These are phyloP conservation scores for Bolboschoenus planiculmis DNA, from an alignment of 176 grass and related monocot species.

Conservation along the genomic window DNA sequence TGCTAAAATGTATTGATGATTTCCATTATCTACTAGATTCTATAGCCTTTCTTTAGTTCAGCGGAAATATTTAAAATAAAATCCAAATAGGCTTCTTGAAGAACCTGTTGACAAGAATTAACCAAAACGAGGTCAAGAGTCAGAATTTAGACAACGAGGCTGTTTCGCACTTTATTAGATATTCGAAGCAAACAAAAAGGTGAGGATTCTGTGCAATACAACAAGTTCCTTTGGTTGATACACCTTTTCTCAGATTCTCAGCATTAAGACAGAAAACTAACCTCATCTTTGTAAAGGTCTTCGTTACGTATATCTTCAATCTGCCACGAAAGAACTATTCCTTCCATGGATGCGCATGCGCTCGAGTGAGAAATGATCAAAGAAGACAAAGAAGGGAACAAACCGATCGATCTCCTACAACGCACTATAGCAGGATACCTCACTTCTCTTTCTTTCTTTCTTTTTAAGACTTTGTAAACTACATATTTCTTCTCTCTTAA, in stretches of 20 bases:
- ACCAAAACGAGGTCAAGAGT: neutral
- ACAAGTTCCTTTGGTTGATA: neutral
- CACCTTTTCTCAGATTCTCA: neutral
- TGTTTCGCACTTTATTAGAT: neutral
- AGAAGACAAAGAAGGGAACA: neutral
- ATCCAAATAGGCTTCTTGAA: neutral
- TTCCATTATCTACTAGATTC: neutral
- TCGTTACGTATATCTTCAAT: slow-evolving; percentile 32
- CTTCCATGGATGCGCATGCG: slow-evolving; percentile 22
- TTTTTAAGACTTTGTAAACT: neutral
- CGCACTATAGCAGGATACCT: neutral
- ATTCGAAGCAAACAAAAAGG: neutral
- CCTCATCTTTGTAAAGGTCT: slow-evolving; percentile 34
- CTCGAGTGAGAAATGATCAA: neutral
- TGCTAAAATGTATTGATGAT: neutral
- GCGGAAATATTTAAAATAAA: neutral
- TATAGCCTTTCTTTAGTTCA: neutral
- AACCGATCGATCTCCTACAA: neutral
- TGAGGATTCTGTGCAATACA: neutral
- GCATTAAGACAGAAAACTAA: neutral
- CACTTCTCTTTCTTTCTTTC: neutral
- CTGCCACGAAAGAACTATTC: slow-evolving; percentile 47
- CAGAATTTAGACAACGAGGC: neutral
- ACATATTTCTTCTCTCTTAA: neutral
- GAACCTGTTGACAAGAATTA: neutral